Percentiles rank a stretch among this genome's conserved stretches.
These are phyloP conservation scores for Cyclotella baltica DNA, from an alignment of 108 stramenopile species.

Conservation along the genomic window DNA sequence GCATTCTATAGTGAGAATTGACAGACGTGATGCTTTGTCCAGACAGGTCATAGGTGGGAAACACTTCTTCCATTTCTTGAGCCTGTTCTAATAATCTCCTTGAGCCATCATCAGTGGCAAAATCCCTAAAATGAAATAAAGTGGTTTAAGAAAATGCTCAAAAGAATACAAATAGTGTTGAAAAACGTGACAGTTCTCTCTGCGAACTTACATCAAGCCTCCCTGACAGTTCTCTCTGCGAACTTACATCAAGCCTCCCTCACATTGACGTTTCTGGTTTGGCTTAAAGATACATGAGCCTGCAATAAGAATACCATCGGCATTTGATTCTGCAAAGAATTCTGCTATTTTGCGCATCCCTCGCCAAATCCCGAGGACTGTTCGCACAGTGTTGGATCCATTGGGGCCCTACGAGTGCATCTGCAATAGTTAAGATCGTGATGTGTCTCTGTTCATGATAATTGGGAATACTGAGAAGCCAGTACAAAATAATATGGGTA, in stretches of 20 bases:
- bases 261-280: too few species aligned
- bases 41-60: slow-evolving; percentile 19
- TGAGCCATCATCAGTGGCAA: slow-evolving; percentile 11
- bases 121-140: slow-evolving; percentile 8
- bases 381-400: neutral
- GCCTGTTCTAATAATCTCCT: neutral
- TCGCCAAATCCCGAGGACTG: neutral
- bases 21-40: slow-evolving; percentile 16
- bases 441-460: too few species aligned
- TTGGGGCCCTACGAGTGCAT: neutral
- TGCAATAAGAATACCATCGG: neutral
- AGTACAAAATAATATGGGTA: too few species aligned
- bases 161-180: neutral
- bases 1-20: neutral
- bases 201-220: neutral
- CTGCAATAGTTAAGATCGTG: too few species aligned
- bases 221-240: neutral
- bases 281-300: neutral
- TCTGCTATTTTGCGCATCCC: neutral
- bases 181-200: too few species aligned
- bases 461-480: too few species aligned
- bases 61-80: slow-evolving; percentile 31
- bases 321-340: neutral
- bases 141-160: too few species aligned
- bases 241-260: neutral